Evolutionary conservation across 352 stramenopile species (phyloP).

Genomic region (Aphanomyces euteiches): DNA sequence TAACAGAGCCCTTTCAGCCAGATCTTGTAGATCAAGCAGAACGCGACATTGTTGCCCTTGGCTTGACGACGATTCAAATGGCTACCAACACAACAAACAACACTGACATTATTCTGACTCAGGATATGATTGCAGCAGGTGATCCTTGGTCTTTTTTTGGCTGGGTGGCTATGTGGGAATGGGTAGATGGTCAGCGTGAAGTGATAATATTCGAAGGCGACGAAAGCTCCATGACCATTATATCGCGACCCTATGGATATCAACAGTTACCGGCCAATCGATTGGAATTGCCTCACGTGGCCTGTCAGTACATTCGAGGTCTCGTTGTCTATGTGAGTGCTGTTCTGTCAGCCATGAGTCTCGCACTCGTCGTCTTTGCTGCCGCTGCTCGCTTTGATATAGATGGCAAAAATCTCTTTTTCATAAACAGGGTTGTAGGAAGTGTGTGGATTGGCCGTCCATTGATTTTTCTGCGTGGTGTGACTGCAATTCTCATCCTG

Average conservation of each 20-base stretch:
- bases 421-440: conserved; percentile 9
- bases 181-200: conserved; percentile 12
- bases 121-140: background rate
- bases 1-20: too few species aligned
- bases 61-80: conserved; percentile 3
- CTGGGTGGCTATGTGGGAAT: conserved; percentile 6
- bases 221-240: background rate
- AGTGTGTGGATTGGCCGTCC: conserved; percentile 20
- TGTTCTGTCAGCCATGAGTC: background rate
- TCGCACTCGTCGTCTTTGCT: background rate
- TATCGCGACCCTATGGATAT: background rate
- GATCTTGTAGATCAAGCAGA: too few species aligned
- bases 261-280: background rate
- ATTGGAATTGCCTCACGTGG: background rate
- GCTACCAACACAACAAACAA: background rate
- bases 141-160: conserved; percentile 15
- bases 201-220: conserved; percentile 20
- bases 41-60: background rate
- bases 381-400: background rate
- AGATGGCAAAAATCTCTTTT: conserved; percentile 13
- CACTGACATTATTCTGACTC: background rate
- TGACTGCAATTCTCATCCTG: conserved; percentile 14
- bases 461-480: conserved; percentile 14
- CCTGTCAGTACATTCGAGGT: background rate
- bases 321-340: background rate